phyloP scores from a whole-genome alignment of 129 eudicot genomes.

The Chrysanthemum makinoi region DNA sequence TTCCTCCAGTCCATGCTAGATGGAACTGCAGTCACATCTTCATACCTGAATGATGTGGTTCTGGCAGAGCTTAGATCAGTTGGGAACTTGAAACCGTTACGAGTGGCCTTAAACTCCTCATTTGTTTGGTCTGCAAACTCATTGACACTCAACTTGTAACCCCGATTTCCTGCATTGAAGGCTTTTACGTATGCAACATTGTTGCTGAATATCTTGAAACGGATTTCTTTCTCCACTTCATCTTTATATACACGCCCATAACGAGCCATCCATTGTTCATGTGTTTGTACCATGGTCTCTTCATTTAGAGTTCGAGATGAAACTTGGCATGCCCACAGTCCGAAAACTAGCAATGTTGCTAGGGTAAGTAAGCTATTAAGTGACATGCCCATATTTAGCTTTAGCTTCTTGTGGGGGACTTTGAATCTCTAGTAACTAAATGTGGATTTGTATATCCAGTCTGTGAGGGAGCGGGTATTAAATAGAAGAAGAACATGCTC shows the following conservation, averaged over 20 bases:
- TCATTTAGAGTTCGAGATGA: constrained; percentile 29
- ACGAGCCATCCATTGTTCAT: constrained; percentile 42
- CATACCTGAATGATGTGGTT: constrained; percentile 51
- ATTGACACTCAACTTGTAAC: constrained; percentile 37
- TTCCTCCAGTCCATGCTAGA: constrained; percentile 27
- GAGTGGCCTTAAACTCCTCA: constrained; percentile 40
- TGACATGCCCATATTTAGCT: constrained; percentile 9
- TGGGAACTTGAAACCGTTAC: constrained; percentile 38
- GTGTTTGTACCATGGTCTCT: constrained; percentile 29
- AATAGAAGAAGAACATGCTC: too few species aligned
- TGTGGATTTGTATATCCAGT: too few species aligned
- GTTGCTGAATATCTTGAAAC: constrained; percentile 33
- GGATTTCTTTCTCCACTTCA: constrained; percentile 26
- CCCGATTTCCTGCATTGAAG: constrained; percentile 20
- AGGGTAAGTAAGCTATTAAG: background rate
- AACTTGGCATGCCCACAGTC: constrained; percentile 26
- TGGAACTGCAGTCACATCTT: constrained; percentile 49
- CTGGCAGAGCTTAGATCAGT: background rate
- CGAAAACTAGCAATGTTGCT: constrained; percentile 14
- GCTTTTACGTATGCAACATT: constrained; percentile 33
- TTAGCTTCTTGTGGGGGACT: background rate
- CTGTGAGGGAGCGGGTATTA: too few species aligned
- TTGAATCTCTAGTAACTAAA: too few species aligned
- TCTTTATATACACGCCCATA: constrained; percentile 41
- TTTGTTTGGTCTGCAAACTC: constrained; percentile 43